Percentiles rank a stretch among this genome's conserved stretches.
These are phyloP conservation scores for Sporothrix globosa DNA, from an alignment of 2,329 filamentous ascomycete species.

Conservation along the genomic window DNA sequence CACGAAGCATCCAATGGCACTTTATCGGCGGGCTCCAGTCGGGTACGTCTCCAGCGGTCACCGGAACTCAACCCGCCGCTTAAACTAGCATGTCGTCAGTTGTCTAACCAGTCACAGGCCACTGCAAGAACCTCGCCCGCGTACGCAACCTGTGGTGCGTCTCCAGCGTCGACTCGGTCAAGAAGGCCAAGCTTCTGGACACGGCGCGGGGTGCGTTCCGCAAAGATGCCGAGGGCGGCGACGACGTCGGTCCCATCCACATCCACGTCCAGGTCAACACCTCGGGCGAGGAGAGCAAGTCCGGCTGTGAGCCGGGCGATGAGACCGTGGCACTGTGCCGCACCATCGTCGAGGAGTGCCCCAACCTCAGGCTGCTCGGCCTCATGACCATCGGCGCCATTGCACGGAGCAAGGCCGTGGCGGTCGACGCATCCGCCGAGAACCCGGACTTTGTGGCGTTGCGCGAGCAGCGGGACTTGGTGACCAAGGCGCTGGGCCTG, in stretches of 20 bases:
- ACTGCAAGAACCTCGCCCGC: slow-evolving; percentile 83
- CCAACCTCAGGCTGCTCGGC: slow-evolving; percentile 73
- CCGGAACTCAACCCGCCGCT: background rate
- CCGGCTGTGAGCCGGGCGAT: slow-evolving; percentile 71
- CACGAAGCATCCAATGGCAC: slow-evolving; percentile 81
- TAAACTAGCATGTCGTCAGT: background rate
- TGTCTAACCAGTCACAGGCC: slow-evolving; percentile 57
- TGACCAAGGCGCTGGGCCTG: slow-evolving; percentile 56
- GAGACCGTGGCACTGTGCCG: slow-evolving; percentile 67
- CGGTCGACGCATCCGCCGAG: slow-evolving; percentile 74
- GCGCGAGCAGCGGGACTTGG: slow-evolving; percentile 68
- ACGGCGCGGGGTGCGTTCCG: slow-evolving; percentile 61
- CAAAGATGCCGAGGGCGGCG: background rate
- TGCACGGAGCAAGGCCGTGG: slow-evolving; percentile 75
- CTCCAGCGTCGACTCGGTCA: slow-evolving; percentile 82
- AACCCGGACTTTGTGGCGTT: slow-evolving; percentile 86
- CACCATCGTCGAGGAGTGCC: slow-evolving; percentile 70
- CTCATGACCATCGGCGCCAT: slow-evolving; percentile 98
- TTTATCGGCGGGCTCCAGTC: slow-evolving; percentile 95
- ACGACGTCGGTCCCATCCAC: slow-evolving; percentile 53
- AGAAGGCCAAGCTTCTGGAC: slow-evolving; percentile 84
- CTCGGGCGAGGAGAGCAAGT: slow-evolving; percentile 83
- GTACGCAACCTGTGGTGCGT: slow-evolving; percentile 91
- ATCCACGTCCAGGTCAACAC: slow-evolving; percentile 97
- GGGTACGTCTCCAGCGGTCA: slow-evolving; percentile 46